phyloP scores from a whole-genome alignment of 495 filamentous ascomycete species.

The Glonium stellatum region DNA sequence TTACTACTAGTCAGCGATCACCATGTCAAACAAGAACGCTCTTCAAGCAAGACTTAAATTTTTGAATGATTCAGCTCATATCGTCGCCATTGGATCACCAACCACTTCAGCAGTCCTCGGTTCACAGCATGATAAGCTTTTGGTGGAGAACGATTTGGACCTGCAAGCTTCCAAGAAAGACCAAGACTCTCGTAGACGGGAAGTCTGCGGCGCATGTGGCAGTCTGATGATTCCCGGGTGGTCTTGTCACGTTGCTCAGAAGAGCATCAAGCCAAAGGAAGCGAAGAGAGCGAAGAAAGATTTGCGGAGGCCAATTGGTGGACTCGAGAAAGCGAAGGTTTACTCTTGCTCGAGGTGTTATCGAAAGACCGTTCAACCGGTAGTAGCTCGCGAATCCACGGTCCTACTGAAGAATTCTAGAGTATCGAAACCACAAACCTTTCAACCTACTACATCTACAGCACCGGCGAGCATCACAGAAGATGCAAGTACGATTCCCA shows the following conservation, averaged over 20 bases:
- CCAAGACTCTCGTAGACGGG: constrained; percentile 38
- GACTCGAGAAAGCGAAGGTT: constrained; percentile 32
- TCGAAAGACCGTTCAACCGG: constrained; percentile 16
- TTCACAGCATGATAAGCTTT: constrained; percentile 37
- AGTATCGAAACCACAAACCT: not conserved
- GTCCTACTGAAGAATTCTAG: not conserved
- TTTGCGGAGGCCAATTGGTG: constrained; percentile 31
- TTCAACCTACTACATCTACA: not conserved
- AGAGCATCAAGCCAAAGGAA: not conserved
- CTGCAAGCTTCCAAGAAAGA: constrained; percentile 24
- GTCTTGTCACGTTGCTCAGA: constrained; percentile 32
- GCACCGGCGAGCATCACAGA: not conserved
- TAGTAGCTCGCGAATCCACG: constrained; percentile 11
- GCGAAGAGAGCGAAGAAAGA: constrained; percentile 13
- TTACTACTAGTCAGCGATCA: not conserved
- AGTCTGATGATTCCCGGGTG: constrained; percentile 41
- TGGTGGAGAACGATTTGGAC: constrained; percentile 39
- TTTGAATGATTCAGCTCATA: constrained; percentile 42
- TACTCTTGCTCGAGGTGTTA: constrained; percentile 26
- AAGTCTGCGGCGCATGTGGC: constrained; percentile 49
- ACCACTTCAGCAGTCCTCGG: constrained; percentile 46
- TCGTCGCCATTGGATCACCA: constrained; percentile 39
- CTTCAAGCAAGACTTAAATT: constrained; percentile 27
- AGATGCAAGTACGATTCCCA: constrained; percentile 5
- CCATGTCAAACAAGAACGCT: not conserved